A percentile compares a stretch with the other conserved stretches of the same genome.
phyloP scores from a whole-genome alignment of 108 stramenopile species.

The Epithemia pelagica region DNA sequence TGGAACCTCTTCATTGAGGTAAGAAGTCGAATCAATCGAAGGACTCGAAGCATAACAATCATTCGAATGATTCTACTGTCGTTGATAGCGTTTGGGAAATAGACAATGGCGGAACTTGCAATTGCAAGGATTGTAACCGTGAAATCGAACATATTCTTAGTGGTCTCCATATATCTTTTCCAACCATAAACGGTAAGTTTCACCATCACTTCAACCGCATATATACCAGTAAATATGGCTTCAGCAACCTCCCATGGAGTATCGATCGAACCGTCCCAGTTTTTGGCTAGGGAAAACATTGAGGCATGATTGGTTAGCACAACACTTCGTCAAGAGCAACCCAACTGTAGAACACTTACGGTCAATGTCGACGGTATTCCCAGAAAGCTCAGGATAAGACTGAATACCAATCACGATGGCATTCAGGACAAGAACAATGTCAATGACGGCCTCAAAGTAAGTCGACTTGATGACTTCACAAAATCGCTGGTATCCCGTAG shows the following conservation, averaged over 20 bases:
- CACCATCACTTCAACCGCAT: slow-evolving; percentile 46
- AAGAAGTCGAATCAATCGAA: slow-evolving; percentile 58
- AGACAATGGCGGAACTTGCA: slow-evolving; percentile 51
- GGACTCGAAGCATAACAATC: slow-evolving; percentile 69
- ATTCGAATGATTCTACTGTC: slow-evolving; percentile 55
- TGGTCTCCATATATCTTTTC: slow-evolving; percentile 44
- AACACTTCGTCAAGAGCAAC: too few species aligned
- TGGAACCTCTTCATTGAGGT: slow-evolving; percentile 48
- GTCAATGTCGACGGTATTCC: slow-evolving; percentile 28
- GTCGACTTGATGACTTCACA: slow-evolving; percentile 32
- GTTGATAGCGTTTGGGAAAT: slow-evolving; percentile 53
- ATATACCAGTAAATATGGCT: slow-evolving; percentile 58
- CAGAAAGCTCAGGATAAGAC: slow-evolving; percentile 56
- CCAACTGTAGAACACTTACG: slow-evolving; percentile 13
- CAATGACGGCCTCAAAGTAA: slow-evolving; percentile 51
- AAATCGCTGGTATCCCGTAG: slow-evolving; percentile 25
- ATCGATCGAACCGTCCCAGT: slow-evolving; percentile 35
- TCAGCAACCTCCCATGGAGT: slow-evolving; percentile 55
- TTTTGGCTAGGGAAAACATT: too few species aligned
- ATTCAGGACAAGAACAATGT: slow-evolving; percentile 57
- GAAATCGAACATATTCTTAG: slow-evolving; percentile 66
- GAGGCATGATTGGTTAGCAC: too few species aligned
- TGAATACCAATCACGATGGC: slow-evolving; percentile 57
- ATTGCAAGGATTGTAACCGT: slow-evolving; percentile 47
- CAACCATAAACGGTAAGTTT: slow-evolving; percentile 64